phyloP scores from a whole-genome alignment of 2,329 filamentous ascomycete species.

The Davidsoniella virescens region DNA sequence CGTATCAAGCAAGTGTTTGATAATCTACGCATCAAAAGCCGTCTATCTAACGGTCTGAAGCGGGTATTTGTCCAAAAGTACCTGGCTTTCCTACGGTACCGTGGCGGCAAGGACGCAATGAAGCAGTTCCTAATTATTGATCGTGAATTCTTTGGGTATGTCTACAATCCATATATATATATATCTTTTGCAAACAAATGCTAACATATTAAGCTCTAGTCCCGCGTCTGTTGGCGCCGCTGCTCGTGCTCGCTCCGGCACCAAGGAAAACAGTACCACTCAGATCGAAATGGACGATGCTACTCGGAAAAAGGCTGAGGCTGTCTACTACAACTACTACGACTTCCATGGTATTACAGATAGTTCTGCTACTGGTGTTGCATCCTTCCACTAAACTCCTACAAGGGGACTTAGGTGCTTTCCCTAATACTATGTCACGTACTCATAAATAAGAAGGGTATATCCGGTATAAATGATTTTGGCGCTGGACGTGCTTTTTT shows the following conservation, averaged over 20 bases:
- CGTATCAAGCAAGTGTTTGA: conserved; percentile 71
- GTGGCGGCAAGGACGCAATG: conserved; percentile 68
- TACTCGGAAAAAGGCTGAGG: conserved; percentile 34
- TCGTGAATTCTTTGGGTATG: conserved; percentile 71
- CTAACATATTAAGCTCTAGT: conserved; percentile 19
- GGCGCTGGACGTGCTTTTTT: not conserved
- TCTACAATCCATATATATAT: conserved; percentile 6
- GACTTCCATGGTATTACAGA: conserved; percentile 33
- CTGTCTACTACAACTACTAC: conserved; percentile 34
- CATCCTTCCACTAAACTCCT: conserved; percentile 31
- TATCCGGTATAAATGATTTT: too few species aligned
- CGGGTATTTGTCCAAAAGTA: conserved; percentile 65
- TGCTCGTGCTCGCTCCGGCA: conserved; percentile 22
- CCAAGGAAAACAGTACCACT: conserved; percentile 31
- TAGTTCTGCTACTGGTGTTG: conserved; percentile 31
- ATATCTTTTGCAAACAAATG: conserved; percentile 8
- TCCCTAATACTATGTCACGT: too few species aligned
- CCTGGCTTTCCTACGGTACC: conserved; percentile 67
- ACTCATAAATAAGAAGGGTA: too few species aligned
- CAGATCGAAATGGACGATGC: conserved; percentile 33
- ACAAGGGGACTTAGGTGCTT: not conserved
- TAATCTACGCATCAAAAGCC: conserved; percentile 56
- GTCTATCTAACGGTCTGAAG: conserved; percentile 48
- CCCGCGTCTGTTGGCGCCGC: conserved; percentile 30
- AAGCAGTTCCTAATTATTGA: conserved; percentile 75